A percentile compares a stretch with the other conserved stretches of the same genome.
Conservation (phyloP, 202 grass and related monocot genomes). For the Zizania palustris region DNA sequence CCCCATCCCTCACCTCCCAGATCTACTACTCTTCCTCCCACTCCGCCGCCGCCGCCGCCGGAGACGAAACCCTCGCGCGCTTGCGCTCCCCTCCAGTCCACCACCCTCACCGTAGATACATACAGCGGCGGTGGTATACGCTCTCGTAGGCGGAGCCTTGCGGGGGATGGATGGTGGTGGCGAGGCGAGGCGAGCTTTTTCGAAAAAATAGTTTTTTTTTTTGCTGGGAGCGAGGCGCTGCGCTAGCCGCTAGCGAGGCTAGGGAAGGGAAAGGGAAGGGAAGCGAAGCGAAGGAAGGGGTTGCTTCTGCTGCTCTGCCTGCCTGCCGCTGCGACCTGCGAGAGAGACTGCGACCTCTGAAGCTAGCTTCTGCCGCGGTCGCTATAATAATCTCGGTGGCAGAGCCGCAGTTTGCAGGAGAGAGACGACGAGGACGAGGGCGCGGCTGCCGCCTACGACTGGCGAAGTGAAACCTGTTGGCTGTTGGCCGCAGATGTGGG, state of each 20-base stretch:
- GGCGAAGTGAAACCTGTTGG: not conserved
- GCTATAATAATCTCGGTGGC: slow-evolving; percentile 40
- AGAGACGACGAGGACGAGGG: not conserved
- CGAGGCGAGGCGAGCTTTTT: slow-evolving; percentile 26
- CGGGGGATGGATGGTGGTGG: not conserved
- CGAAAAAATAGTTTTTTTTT: slow-evolving; percentile 25
- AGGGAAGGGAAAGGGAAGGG: slow-evolving; percentile 35
- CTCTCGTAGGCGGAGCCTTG: slow-evolving; percentile 15
- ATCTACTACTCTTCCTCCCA: slow-evolving; percentile 29
- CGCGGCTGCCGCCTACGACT: too few species aligned
- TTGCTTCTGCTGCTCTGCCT: not conserved
- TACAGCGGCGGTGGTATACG: slow-evolving; percentile 42
- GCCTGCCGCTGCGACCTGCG: slow-evolving; percentile 27
- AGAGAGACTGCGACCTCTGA: slow-evolving; percentile 37
- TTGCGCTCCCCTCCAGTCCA: not conserved
- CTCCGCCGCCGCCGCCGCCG: slow-evolving; percentile 31
- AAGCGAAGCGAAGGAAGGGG: not conserved
- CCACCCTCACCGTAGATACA: slow-evolving; percentile 57
- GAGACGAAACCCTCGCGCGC: slow-evolving; percentile 48
- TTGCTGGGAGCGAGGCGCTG: not conserved
- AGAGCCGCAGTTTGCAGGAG: slow-evolving; percentile 4
- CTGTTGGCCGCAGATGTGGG: not conserved
- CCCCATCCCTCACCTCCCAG: slow-evolving; percentile 68
- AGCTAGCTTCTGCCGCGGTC: slow-evolving; percentile 26
- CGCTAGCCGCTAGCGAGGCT: not conserved